phyloP scores from a whole-genome alignment of 2,329 filamentous ascomycete species.

The Claviceps africana region DNA sequence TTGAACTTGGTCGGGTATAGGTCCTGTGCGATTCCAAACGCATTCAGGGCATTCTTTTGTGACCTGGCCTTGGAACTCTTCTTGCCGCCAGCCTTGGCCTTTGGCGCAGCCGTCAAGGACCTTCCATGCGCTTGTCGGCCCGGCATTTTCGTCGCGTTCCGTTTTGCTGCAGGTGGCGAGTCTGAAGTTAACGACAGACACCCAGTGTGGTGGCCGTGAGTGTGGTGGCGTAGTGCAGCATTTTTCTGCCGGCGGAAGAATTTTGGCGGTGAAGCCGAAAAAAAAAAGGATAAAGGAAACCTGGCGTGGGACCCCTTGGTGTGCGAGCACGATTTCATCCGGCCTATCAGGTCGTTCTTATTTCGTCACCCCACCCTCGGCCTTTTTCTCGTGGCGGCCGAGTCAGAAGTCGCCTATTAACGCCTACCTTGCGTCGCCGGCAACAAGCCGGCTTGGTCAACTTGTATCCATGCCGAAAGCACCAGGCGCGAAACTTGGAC shows the following conservation, averaged over 20 bases:
- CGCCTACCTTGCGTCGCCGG: neutral
- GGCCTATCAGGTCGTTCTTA: conserved; percentile 19
- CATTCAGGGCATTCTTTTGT: conserved; percentile 38
- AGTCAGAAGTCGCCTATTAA: neutral
- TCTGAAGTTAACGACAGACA: neutral
- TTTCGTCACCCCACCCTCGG: conserved; percentile 3
- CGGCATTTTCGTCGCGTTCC: conserved; percentile 27
- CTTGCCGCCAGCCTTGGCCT: conserved; percentile 20
- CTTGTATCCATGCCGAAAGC: no score
- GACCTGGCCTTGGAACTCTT: conserved; percentile 33
- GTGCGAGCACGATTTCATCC: conserved; percentile 1
- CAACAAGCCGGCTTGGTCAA: no score
- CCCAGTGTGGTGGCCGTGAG: neutral
- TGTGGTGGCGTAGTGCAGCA: conserved; percentile 1
- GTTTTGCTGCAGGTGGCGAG: neutral
- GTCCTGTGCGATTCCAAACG: conserved; percentile 42
- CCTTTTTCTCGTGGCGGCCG: neutral
- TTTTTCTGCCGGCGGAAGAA: conserved; percentile 19
- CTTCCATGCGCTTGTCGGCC: conserved; percentile 46
- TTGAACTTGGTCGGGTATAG: conserved; percentile 34
- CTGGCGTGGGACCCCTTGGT: conserved; percentile 12
- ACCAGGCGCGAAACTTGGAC: neutral
- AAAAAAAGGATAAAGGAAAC: no score
- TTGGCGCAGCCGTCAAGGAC: conserved; percentile 28
- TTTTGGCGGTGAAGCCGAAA: conserved; percentile 17